Evolutionary conservation across 257 asterid genomes (phyloP).

Genomic region (Nicotiana sylvestris): DNA sequence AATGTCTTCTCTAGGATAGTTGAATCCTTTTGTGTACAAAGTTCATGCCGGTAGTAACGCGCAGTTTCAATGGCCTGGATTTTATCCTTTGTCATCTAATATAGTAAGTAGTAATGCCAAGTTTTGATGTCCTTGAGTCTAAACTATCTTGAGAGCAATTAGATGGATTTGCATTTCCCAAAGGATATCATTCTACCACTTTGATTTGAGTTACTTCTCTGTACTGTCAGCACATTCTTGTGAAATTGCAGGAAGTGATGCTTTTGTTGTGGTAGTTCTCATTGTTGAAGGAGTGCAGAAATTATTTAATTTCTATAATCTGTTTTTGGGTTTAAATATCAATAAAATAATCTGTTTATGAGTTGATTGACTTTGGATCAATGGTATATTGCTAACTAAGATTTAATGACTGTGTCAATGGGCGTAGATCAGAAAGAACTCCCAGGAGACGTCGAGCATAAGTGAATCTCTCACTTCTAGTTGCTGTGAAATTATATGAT

Average conservation of each 20-base stretch:
- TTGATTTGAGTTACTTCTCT: slow-evolving; percentile 1
- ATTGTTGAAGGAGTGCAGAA: neutral
- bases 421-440: neutral
- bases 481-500: neutral
- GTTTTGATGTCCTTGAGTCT: neutral
- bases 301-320: neutral
- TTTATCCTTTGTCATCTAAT: neutral
- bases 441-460: neutral
- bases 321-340: neutral
- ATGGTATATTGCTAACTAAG: neutral
- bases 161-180: neutral
- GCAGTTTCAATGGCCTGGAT: neutral
- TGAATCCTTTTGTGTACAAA: neutral
- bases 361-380: neutral
- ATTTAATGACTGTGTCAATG: neutral
- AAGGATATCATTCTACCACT: neutral
- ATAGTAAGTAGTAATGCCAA: neutral
- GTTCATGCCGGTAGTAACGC: neutral
- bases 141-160: neutral
- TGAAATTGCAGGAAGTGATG: neutral
- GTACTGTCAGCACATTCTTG: neutral
- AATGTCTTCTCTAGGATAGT: neutral
- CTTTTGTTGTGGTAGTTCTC: neutral
- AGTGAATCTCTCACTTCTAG: neutral
- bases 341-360: neutral